Conservation (phyloP, 208 protist species). For the Balamuthia mandrillaris region DNA sequence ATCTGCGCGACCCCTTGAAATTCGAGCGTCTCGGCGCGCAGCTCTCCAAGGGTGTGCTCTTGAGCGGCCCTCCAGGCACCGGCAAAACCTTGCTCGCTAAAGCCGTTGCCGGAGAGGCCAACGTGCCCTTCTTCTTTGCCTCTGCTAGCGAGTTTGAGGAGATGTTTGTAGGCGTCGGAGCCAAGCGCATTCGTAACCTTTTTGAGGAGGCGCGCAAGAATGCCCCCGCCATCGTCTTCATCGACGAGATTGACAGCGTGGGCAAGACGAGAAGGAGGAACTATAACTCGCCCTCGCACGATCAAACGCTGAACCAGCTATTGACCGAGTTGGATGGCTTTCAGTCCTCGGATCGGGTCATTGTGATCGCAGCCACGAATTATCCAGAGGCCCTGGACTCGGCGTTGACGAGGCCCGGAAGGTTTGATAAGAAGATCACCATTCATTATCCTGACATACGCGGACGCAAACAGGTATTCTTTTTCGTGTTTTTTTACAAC, state of each 20-base stretch:
- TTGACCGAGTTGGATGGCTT: conserved; percentile 91
- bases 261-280: conserved; percentile 76
- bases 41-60: conserved; percentile 90
- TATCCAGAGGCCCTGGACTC: conserved; percentile 91
- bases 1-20: conserved; percentile 84
- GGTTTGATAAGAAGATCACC: conserved; percentile 71
- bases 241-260: conserved; percentile 96
- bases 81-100: conserved; percentile 85
- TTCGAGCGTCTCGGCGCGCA: conserved; percentile 88
- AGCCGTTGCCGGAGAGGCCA: conserved; percentile 72
- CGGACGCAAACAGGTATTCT: conserved; percentile 49
- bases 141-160: conserved; percentile 89
- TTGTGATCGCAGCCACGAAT: conserved; percentile 96
- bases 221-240: conserved; percentile 94
- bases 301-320: conserved; percentile 98
- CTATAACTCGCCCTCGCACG: conserved; percentile 89
- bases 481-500: background rate
- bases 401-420: conserved; percentile 84
- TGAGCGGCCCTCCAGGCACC: conserved; percentile 92
- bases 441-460: conserved; percentile 68
- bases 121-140: conserved; percentile 91
- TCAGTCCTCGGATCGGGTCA: conserved; percentile 63
- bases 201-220: conserved; percentile 84
- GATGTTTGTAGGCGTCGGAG: conserved; percentile 94
- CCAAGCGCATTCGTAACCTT: conserved; percentile 88